These are phyloP conservation scores for Akebia trifoliata DNA, from an alignment of 164 flowering plant genomes.

Conservation along the genomic window DNA sequence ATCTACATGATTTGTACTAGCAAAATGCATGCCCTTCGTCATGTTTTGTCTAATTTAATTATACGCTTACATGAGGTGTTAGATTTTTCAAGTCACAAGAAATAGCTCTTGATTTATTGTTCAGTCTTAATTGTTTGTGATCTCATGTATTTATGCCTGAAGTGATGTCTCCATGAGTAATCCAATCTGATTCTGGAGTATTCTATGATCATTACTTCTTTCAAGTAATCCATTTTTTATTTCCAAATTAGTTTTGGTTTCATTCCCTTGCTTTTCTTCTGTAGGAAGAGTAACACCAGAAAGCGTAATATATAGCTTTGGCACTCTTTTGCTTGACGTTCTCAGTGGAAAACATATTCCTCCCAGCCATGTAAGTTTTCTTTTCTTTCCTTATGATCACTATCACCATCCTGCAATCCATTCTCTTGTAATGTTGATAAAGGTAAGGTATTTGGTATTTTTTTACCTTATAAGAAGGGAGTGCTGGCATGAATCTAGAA, in stretches of 20 bases:
- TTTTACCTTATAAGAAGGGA: neutral
- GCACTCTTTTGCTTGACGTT: slow-evolving; percentile 91
- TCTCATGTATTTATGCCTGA: neutral
- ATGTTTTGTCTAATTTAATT: too few species aligned
- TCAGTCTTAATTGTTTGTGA: too few species aligned
- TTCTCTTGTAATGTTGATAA: neutral
- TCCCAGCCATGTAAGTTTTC: slow-evolving; percentile 82
- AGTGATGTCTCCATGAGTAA: neutral
- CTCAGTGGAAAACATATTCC: slow-evolving; percentile 98
- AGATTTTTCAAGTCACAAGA: too few species aligned
- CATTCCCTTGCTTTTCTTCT: slow-evolving; percentile 10
- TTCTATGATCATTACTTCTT: neutral
- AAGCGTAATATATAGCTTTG: slow-evolving; percentile 94
- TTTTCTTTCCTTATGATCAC: neutral
- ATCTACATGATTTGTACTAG: too few species aligned
- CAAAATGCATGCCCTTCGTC: too few species aligned
- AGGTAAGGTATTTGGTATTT: slow-evolving; percentile 2
- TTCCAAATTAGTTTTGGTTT: slow-evolving; percentile 4
- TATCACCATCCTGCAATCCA: neutral
- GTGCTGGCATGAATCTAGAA: neutral
- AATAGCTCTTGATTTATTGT: too few species aligned
- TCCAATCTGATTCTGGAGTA: neutral
- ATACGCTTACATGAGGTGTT: too few species aligned
- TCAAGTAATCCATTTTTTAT: neutral
- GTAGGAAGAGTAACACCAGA: slow-evolving; percentile 91